Evolutionary conservation across 352 stramenopile species (phyloP).

Genomic region (Blastocystis sp.): DNA sequence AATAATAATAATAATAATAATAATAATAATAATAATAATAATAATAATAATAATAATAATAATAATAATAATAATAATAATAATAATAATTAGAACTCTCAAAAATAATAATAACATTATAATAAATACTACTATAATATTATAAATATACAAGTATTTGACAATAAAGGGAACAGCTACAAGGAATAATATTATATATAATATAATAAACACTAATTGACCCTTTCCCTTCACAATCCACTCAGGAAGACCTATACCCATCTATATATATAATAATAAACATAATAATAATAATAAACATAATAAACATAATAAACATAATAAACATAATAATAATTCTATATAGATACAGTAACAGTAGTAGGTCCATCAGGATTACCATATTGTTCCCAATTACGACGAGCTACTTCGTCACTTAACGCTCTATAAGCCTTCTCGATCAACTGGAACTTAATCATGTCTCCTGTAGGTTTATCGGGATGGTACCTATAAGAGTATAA

Average conservation of each 20-base stretch:
- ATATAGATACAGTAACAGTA: background rate
- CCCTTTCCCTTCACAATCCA: slow-evolving; percentile 20
- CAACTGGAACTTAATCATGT: slow-evolving; percentile 19
- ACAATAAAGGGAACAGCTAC: slow-evolving; percentile 16
- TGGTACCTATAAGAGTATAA: slow-evolving; percentile 18
- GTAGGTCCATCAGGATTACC: slow-evolving; percentile 19
- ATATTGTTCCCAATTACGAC: slow-evolving; percentile 19
- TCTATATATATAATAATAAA: no score
- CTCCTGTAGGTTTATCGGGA: slow-evolving; percentile 22
- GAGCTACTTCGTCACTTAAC: slow-evolving; percentile 14
- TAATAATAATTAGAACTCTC: no score
- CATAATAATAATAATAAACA: no score
- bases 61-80: no score
- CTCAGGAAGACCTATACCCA: slow-evolving; percentile 5
- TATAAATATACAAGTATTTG: background rate
- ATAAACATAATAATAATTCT: background rate
- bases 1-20: no score
- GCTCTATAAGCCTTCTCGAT: slow-evolving; percentile 28
- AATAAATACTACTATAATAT: no score
- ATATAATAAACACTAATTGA: slow-evolving; percentile 4
- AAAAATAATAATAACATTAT: no score
- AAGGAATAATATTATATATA: slow-evolving; percentile 16
- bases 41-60: no score
- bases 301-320: no score
- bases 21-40: no score